A percentile compares a stretch with the other conserved stretches of the same genome.
phyloP scores from a whole-genome alignment of 106 monocot genomes.

The Platanthera zijinensis region DNA sequence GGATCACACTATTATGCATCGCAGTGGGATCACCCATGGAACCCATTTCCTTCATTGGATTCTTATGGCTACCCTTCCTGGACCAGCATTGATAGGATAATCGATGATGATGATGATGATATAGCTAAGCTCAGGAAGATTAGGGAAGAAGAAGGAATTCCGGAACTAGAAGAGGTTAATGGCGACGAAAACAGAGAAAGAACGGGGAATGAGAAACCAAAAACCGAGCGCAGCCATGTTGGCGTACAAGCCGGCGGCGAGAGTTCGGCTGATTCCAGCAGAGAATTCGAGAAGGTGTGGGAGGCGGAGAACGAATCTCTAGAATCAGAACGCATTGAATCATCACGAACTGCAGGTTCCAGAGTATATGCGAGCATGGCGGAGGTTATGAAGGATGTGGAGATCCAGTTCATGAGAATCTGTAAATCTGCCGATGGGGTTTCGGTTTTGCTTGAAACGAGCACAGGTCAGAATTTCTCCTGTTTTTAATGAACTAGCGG shows the following conservation, averaged over 20 bases:
- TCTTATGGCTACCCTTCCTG: constrained; percentile 29
- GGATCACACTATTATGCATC: constrained; percentile 38
- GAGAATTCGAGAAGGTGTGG: constrained; percentile 10
- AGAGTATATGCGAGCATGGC: constrained; percentile 55
- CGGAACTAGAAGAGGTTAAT: constrained; percentile 67
- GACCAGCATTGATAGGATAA: constrained; percentile 22
- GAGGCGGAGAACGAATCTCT: constrained; percentile 12
- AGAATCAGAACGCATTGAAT: constrained; percentile 11
- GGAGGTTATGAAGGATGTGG: constrained; percentile 70
- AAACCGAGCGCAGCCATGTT: constrained; percentile 2
- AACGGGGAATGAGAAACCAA: neutral
- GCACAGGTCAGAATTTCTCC: constrained; percentile 45
- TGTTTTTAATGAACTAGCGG: constrained; percentile 32
- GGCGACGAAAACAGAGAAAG: constrained; percentile 15
- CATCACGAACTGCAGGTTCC: constrained; percentile 50
- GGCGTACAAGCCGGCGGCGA: constrained; percentile 3
- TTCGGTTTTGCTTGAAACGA: constrained; percentile 67
- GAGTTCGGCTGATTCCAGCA: constrained; percentile 1
- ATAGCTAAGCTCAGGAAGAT: constrained; percentile 58
- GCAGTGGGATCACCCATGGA: constrained; percentile 60
- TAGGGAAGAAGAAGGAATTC: constrained; percentile 93
- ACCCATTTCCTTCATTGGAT: constrained; percentile 46
- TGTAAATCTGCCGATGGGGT: constrained; percentile 59
- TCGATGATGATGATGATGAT: constrained; percentile 73
- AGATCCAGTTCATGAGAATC: constrained; percentile 60